Base-by-base conservation (phyloP, 2,329 filamentous ascomycete species). In the Penicillium sp. region DNA sequence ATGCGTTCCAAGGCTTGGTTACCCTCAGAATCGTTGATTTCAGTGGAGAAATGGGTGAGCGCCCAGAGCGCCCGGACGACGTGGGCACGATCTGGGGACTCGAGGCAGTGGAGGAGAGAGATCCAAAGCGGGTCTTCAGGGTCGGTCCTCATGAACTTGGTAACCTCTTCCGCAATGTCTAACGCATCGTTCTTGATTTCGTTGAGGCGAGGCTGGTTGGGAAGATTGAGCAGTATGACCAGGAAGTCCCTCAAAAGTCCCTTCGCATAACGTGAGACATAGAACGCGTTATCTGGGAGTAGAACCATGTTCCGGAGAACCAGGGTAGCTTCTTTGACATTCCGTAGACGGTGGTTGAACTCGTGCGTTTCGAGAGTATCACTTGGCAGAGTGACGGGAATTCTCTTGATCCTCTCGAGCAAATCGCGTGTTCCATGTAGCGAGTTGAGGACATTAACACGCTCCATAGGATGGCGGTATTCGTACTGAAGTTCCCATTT, bases 231-330 rank as follows among this genome's bases (percentile, higher is more conserved):
- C 22, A 88, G 76, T 54, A 97, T 87, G 62, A 87, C 87, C 49
- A 97, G 75, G 43, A 94, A 79, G 61, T 96, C 90, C 63, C 85
- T 84, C 34, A 94, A 74, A 1, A 88, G 77, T 6, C 65, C 64
- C 22, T 64, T 63, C 15, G 80, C 80, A 53, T 91, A 82, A 22
- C 85, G 82, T 5, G 88, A 80, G 61, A 95, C 78, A 65, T 89
- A 93, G 22, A 78, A 72, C 0, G 91, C 91, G 64, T 98, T 98
- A 54, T 95, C 89, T 21, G 84, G 81, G 19, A 96, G 75, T 69
- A 94, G 87, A n/a, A 90, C 84, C 89, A 98, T 96, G 67, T 98
- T 98, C 45, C 93, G 82, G 38, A 97, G 76, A n/a, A 95, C 90
- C 41, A 97, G 74, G 19, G 85, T 83, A 2, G 93, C 89, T 68